phyloP scores from a whole-genome alignment of 768 basidiomycete genomes.

The Lactifluus subvellereus region DNA sequence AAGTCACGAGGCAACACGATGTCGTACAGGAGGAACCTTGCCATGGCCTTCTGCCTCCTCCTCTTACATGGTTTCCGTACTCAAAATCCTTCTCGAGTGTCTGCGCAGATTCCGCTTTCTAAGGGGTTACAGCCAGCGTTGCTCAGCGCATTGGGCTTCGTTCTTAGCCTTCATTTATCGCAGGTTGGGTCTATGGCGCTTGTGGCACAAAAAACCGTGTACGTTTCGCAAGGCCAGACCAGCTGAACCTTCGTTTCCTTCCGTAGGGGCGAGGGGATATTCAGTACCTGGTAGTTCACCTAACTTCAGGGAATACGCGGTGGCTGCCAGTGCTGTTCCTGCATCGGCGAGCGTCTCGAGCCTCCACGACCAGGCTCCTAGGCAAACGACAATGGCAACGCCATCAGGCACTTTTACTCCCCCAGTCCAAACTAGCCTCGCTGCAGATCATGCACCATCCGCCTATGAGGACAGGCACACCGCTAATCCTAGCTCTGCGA shows the following conservation, averaged over 20 bases:
- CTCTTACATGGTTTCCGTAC: not conserved
- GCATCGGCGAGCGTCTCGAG: not conserved
- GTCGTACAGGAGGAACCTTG: not conserved
- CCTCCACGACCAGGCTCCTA: not conserved
- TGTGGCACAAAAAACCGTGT: not conserved
- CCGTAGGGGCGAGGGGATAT: not conserved
- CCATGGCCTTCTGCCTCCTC: not conserved
- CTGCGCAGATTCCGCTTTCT: not conserved
- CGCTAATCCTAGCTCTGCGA: not conserved
- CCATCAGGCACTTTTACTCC: not conserved
- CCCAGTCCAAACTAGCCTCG: not conserved
- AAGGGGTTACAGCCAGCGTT: not conserved
- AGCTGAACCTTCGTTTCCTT: not conserved
- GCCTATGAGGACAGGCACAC: not conserved
- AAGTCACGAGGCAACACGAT: no score
- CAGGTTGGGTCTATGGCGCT: not conserved
- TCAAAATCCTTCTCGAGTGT: not conserved
- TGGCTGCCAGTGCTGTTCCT: constrained; percentile 9
- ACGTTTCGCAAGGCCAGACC: not conserved
- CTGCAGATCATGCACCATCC: no score
- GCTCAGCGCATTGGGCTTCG: not conserved
- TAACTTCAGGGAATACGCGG: not conserved
- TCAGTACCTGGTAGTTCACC: not conserved
- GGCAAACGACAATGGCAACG: not conserved
- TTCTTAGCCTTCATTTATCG: constrained; percentile 2